Evolutionary conservation across 2,329 filamentous ascomycete species (phyloP), one percentile per base, ranked within the genome.

Genomic region (Sporothrix luriei): DNA sequence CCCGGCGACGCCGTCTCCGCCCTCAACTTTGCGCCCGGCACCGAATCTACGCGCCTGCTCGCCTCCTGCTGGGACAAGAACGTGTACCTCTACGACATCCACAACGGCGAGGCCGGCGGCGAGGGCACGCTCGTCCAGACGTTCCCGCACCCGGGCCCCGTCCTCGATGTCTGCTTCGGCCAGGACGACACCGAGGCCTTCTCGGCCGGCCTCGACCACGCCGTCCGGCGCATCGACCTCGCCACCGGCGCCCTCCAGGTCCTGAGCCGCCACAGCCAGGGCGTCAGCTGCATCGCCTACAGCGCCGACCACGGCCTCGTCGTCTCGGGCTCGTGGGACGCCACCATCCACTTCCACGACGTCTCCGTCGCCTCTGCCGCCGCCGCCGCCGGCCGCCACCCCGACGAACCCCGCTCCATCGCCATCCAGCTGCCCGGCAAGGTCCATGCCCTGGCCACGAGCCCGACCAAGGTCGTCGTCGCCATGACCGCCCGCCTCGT

Each of bases 401-500:
- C 9, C 21, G 19, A 16, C 13, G 65, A 48, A 40, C 88, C 88
- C n/a, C 85, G 90, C 57, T 85, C 83, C 57, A 85, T 90, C 57
- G 85, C 83, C 57, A 85, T 97, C 69, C 81, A 85, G 2, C 88
- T 97, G 26, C 92, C 91, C 0, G 91, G 89, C 38, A 99, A 97
- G 79, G 93, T 93, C 0, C 97, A 97, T 79, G 94, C 94, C 14
- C 84, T 98, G 62, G 91, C 93, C 48, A 84, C 91, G 65, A 93
- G 85, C 76, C 84, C 86, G 2, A 85, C 91, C 66, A 97, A 96
- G 79, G 85, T 97, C 10, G 93, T 99, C 54, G 92, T 99, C 70
- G 94, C 94, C 74, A 98, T 99, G 95, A 92, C 94, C 2, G 92
- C 91, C 68, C 91, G 95, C 69, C 88, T 94, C n/a, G 88, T 97